phyloP scores from a whole-genome alignment of 2,329 filamentous ascomycete species.

The Aspergillus versicolor region DNA sequence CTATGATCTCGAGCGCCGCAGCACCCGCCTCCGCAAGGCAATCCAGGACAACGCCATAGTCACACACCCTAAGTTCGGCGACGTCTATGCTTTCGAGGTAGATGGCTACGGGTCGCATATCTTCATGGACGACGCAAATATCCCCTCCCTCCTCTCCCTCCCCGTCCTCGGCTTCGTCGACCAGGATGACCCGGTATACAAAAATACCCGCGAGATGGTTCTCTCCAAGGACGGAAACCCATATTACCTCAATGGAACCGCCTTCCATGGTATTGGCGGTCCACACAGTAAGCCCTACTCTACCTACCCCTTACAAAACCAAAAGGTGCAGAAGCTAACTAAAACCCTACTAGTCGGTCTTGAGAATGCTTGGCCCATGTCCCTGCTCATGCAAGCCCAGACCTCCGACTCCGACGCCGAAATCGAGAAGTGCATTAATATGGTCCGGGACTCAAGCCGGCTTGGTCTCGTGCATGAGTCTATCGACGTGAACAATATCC shows the following conservation, averaged over 20 bases:
- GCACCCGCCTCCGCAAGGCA: slow-evolving; percentile 68
- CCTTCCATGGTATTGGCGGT: slow-evolving; percentile 86
- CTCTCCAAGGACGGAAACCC: slow-evolving; percentile 76
- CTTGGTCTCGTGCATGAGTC: slow-evolving; percentile 90
- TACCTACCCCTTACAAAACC: neutral
- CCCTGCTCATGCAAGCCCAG: slow-evolving; percentile 84
- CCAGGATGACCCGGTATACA: slow-evolving; percentile 67
- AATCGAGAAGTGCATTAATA: slow-evolving; percentile 69
- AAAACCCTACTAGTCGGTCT: slow-evolving; percentile 68
- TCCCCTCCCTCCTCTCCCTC: slow-evolving; percentile 61
- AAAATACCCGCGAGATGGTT: slow-evolving; percentile 84
- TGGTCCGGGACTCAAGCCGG: slow-evolving; percentile 72
- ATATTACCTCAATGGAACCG: slow-evolving; percentile 75
- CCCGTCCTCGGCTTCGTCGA: slow-evolving; percentile 60
- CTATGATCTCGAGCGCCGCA: slow-evolving; percentile 54
- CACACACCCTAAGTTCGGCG: slow-evolving; percentile 49
- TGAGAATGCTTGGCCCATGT: slow-evolving; percentile 97
- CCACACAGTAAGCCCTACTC: slow-evolving; percentile 53
- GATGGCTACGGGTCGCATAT: slow-evolving; percentile 63
- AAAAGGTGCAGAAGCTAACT: slow-evolving; percentile 15
- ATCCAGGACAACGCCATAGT: slow-evolving; percentile 81
- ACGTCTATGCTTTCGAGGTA: slow-evolving; percentile 65
- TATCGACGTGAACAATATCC: slow-evolving; percentile 72
- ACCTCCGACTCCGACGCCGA: slow-evolving; percentile 79
- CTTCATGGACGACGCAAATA: slow-evolving; percentile 66